Evolutionary conservation across 441 rosid species (phyloP).

Genomic region (Populus hybrid): DNA sequence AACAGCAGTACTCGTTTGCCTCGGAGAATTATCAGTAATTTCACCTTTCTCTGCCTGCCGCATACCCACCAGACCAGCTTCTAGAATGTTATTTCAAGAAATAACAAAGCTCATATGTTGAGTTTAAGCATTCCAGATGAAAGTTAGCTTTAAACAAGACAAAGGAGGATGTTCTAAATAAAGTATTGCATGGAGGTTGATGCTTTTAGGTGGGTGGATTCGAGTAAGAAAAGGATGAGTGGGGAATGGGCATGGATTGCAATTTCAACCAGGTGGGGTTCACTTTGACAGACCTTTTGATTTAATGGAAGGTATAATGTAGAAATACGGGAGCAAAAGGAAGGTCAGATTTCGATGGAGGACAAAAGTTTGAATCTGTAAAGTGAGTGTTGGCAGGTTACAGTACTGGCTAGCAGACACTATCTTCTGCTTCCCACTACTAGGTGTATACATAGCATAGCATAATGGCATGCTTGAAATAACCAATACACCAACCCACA

Average conservation of each 20-base stretch:
- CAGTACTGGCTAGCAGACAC: slow-evolving; percentile 13
- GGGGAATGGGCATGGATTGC: slow-evolving; percentile 28
- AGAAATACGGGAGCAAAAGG: slow-evolving; percentile 22
- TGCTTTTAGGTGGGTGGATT: slow-evolving; percentile 10
- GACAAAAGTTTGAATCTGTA: neutral
- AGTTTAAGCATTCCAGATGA: neutral
- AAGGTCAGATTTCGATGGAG: slow-evolving; percentile 8
- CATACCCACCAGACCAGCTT: neutral
- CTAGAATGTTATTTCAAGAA: neutral
- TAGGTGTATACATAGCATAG: neutral
- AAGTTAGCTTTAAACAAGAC: slow-evolving; percentile 3
- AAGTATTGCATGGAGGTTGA: slow-evolving; percentile 31
- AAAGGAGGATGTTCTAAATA: slow-evolving; percentile 9
- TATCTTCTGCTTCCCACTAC: slow-evolving; percentile 35
- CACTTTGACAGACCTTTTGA: slow-evolving; percentile 17
- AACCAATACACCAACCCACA: neutral
- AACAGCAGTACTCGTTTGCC: neutral
- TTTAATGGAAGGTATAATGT: slow-evolving; percentile 11
- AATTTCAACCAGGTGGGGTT: slow-evolving; percentile 39
- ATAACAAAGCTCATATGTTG: slow-evolving; percentile 4
- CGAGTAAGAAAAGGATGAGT: slow-evolving; percentile 14
- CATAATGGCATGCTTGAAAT: neutral
- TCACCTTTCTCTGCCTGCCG: neutral
- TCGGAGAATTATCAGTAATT: slow-evolving; percentile 1
- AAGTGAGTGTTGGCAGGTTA: slow-evolving; percentile 19